phyloP scores from a whole-genome alignment of 208 protist genomes.

The Trypanosoma lewisi region DNA sequence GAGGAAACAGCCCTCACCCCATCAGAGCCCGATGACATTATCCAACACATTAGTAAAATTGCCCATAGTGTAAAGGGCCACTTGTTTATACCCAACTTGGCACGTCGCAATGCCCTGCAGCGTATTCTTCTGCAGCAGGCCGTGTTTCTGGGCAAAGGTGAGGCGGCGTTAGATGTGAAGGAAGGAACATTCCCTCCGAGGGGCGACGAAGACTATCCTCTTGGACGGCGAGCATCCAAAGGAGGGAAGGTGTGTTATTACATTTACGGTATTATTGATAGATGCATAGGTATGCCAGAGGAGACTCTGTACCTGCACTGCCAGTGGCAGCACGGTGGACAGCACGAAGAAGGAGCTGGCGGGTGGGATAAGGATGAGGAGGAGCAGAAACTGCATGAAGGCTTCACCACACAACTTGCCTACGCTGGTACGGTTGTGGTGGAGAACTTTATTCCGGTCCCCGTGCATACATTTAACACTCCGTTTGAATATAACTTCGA shows the following conservation, averaged over 20 bases:
- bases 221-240: background rate
- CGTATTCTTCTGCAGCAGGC: conserved; percentile 12
- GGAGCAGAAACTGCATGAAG: background rate
- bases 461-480: conserved; percentile 67
- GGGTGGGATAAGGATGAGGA: background rate
- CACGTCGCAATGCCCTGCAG: background rate
- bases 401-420: conserved; percentile 64
- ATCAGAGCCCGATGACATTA: conserved; percentile 4
- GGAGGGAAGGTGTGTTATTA: conserved; percentile 20
- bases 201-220: background rate
- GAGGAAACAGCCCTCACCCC: background rate
- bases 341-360: background rate
- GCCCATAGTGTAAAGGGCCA: background rate
- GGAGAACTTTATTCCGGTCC: conserved; percentile 40
- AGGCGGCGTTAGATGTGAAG: background rate
- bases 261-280: conserved; percentile 60
- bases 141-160: background rate
- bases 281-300: conserved; percentile 42
- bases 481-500: conserved; percentile 58
- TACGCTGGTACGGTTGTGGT: conserved; percentile 38
- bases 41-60: conserved; percentile 10
- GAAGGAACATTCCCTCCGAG: background rate
- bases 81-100: background rate
- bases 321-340: conserved; percentile 30
- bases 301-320: conserved; percentile 53